phyloP scores from a whole-genome alignment of 2,329 filamentous ascomycete species.

The Diaporthe batatas region DNA sequence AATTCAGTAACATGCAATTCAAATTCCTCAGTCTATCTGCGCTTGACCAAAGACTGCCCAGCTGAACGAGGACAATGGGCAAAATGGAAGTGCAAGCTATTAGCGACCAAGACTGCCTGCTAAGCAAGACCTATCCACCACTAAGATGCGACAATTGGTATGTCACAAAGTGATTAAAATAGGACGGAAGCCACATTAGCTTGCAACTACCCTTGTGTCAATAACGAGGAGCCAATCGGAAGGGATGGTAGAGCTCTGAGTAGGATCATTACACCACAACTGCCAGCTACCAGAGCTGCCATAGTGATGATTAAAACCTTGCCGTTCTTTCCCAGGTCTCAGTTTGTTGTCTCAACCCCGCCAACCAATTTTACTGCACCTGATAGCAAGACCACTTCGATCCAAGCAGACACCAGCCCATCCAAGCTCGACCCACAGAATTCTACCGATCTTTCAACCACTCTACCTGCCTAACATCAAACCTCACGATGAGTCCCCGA shows the following conservation, averaged over 20 bases:
- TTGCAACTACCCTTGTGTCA: neutral
- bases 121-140: too few species aligned
- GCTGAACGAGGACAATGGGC: neutral
- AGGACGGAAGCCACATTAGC: constrained; percentile 8
- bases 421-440: neutral
- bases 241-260: neutral
- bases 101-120: too few species aligned
- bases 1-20: too few species aligned
- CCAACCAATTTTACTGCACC: neutral
- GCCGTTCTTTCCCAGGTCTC: neutral
- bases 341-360: neutral
- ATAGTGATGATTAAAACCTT: neutral
- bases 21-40: too few species aligned
- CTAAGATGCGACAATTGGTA: too few species aligned
- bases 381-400: neutral
- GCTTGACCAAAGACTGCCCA: too few species aligned
- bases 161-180: neutral
- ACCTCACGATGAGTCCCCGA: neutral
- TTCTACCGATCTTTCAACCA: neutral
- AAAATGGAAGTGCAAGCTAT: too few species aligned
- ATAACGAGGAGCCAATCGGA: neutral
- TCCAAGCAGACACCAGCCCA: neutral
- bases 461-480: neutral
- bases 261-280: neutral
- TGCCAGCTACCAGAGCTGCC: neutral